Conservation (phyloP, 768 basidiomycete genomes). For the Phanerochaete sordida region DNA sequence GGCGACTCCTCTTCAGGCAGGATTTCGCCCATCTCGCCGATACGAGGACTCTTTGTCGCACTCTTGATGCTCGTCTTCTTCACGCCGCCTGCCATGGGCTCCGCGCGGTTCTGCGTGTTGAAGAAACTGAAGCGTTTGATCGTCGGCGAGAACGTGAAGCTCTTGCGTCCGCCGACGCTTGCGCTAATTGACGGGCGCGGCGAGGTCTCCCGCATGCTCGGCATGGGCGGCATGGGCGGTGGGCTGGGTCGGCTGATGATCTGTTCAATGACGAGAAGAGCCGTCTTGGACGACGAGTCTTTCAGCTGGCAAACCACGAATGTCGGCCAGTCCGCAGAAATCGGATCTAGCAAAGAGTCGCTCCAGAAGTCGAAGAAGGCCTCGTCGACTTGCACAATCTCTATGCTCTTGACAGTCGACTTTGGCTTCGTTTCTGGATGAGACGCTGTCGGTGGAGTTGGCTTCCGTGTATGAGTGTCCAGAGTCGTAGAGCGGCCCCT, state of each 20-base stretch:
- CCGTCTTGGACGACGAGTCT: conserved; percentile 19
- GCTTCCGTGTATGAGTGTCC: conserved; percentile 7
- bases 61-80: conserved; percentile 19
- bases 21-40: conserved; percentile 73
- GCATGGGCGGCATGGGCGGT: conserved; percentile 21
- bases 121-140: conserved; percentile 69
- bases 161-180: conserved; percentile 23
- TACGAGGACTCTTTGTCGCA: conserved; percentile 30
- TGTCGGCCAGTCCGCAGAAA: conserved; percentile 60
- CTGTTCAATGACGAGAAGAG: conserved; percentile 63
- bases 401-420: conserved; percentile 39
- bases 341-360: conserved; percentile 68
- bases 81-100: conserved; percentile 11
- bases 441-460: neutral
- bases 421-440: conserved; percentile 4
- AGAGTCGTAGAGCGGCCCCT: conserved; percentile 22
- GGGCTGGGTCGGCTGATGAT: conserved; percentile 39
- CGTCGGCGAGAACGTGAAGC: conserved; percentile 44
- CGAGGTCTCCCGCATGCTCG: conserved; percentile 22
- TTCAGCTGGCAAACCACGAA: conserved; percentile 71
- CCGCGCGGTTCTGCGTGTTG: conserved; percentile 18
- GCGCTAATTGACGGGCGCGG: conserved; percentile 25
- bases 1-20: conserved; percentile 39
- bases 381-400: conserved; percentile 64
- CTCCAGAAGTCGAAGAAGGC: conserved; percentile 84